These are phyloP conservation scores for Thermomucor indicae-seudaticae DNA, from an alignment of 371 early-diverging fungal genomes.

Conservation along the genomic window DNA sequence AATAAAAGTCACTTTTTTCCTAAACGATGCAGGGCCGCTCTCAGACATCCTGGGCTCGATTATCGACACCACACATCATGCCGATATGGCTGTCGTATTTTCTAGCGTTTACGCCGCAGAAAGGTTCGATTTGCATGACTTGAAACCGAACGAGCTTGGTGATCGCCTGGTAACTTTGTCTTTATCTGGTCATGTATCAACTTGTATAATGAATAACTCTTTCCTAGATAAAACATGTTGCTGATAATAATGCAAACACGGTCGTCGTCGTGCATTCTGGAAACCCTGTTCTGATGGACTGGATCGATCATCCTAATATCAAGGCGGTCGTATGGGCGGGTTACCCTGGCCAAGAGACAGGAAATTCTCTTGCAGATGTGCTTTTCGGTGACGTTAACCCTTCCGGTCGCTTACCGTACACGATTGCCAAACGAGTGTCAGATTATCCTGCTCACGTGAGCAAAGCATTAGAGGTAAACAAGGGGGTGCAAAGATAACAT, in stretches of 20 bases:
- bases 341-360: constrained; percentile 50
- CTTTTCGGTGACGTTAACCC: constrained; percentile 54
- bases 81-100: constrained; percentile 58
- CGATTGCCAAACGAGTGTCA: constrained; percentile 18
- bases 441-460: constrained; percentile 30
- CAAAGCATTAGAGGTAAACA: constrained; percentile 2
- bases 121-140: constrained; percentile 42
- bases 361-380: constrained; percentile 46
- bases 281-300: constrained; percentile 46
- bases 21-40: not conserved
- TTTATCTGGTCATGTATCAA: no score
- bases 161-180: constrained; percentile 54
- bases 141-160: constrained; percentile 55
- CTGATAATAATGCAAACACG: constrained; percentile 34
- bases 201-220: no score
- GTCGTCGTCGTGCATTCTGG: constrained; percentile 50
- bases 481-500: not conserved
- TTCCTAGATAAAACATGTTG: constrained; percentile 41
- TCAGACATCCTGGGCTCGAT: not conserved
- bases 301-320: constrained; percentile 46
- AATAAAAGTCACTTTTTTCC: constrained; percentile 8
- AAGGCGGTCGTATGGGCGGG: constrained; percentile 37
- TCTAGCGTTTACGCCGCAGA: constrained; percentile 57
- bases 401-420: constrained; percentile 48
- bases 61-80: constrained; percentile 17